phyloP scores from a whole-genome alignment of 2,329 filamentous ascomycete species.

The Xylariaceae sp. region DNA sequence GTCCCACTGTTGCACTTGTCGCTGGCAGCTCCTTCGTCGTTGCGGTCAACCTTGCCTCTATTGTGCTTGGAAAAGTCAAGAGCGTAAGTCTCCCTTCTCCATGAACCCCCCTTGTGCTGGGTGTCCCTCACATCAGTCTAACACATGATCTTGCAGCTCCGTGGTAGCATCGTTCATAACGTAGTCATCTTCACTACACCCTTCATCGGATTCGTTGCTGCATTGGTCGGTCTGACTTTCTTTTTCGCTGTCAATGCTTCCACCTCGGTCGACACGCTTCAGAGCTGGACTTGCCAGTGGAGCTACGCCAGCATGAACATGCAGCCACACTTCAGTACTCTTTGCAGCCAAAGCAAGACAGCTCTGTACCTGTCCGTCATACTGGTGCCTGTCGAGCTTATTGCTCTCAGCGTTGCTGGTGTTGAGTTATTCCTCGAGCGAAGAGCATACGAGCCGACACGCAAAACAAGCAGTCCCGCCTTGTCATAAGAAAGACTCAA shows the following conservation, averaged over 20 bases:
- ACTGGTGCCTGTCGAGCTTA: constrained; percentile 53
- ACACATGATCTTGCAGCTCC: constrained; percentile 33
- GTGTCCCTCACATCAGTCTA: constrained; percentile 8
- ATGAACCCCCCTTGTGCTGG: not conserved
- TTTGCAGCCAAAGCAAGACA: constrained; percentile 55
- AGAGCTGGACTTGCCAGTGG: constrained; percentile 64
- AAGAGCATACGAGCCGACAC: constrained; percentile 24
- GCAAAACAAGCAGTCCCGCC: constrained; percentile 25
- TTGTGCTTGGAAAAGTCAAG: constrained; percentile 46
- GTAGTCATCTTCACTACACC: constrained; percentile 38
- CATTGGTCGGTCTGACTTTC: constrained; percentile 51
- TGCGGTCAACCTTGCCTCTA: constrained; percentile 43
- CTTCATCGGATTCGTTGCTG: constrained; percentile 40
- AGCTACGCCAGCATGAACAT: constrained; percentile 46
- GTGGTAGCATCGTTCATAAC: constrained; percentile 32
- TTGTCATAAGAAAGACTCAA: constrained; percentile 13
- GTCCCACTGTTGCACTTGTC: constrained; percentile 53
- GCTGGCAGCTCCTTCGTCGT: constrained; percentile 48
- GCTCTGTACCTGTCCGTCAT: constrained; percentile 52
- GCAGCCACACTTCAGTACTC: constrained; percentile 51
- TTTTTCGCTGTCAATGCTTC: constrained; percentile 57
- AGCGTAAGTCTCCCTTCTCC: constrained; percentile 39
- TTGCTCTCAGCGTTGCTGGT: constrained; percentile 43
- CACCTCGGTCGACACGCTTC: constrained; percentile 47
- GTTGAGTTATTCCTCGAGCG: constrained; percentile 44